Percentiles rank a stretch among this genome's conserved stretches.
Conservation (phyloP, 805 yeast genomes). For the Candida taoyuanica region DNA sequence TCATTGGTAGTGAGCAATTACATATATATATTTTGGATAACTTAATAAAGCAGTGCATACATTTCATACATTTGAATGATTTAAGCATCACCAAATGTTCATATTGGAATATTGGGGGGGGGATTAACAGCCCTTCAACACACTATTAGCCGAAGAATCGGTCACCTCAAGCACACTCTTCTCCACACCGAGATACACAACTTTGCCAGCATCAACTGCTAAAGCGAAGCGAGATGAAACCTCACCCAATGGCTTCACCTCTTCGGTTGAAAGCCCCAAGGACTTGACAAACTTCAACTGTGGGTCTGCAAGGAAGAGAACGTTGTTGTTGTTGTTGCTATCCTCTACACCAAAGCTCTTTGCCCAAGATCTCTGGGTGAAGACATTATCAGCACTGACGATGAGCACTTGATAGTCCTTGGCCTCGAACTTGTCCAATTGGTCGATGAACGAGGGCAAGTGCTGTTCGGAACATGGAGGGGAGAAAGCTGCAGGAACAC, state of each 20-base stretch:
- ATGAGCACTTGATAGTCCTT: constrained; percentile 60
- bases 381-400: constrained; percentile 63
- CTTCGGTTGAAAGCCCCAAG: constrained; percentile 45
- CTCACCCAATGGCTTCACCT: constrained; percentile 51
- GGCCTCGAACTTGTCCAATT: constrained; percentile 39
- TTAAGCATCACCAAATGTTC: background rate
- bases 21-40: no score
- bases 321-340: constrained; percentile 29
- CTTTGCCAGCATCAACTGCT: constrained; percentile 52
- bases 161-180: constrained; percentile 34
- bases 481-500: constrained; percentile 86
- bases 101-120: no score
- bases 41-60: no score
- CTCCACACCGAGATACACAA: constrained; percentile 38
- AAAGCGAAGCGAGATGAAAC: constrained; percentile 55
- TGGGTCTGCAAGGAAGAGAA: constrained; percentile 62
- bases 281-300: constrained; percentile 49
- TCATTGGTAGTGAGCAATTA: background rate
- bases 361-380: constrained; percentile 64
- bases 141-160: constrained; percentile 32
- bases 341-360: constrained; percentile 30
- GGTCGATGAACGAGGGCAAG: constrained; percentile 49
- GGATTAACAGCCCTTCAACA: constrained; percentile 27
- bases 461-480: constrained; percentile 72
- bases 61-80: background rate